Percentiles rank a stretch among this genome's conserved stretches.
phyloP scores from a whole-genome alignment of 78 protist species.

The Dictyostelium brefeldianum region DNA sequence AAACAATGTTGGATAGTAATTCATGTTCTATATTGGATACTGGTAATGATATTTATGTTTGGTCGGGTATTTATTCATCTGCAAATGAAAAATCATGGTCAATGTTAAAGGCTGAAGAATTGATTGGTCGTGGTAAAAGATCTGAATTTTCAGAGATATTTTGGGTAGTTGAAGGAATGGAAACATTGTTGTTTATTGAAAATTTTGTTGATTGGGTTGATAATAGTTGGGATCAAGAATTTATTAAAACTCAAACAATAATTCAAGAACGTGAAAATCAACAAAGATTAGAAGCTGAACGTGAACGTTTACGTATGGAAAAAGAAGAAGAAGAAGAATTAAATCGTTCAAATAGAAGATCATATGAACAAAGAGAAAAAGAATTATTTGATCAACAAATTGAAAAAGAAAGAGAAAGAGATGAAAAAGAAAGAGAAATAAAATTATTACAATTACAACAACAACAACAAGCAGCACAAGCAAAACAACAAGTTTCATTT shows the following conservation, averaged over 20 bases:
- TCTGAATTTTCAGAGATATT: conserved; percentile 8
- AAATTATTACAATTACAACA: conserved; percentile 7
- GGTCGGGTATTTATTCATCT: conserved; percentile 71
- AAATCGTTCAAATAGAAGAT: conserved; percentile 18
- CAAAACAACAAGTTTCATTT: not conserved
- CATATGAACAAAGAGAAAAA: conserved; percentile 47
- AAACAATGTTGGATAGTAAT: conserved; percentile 58
- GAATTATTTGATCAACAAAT: not conserved
- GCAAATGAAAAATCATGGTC: conserved; percentile 82
- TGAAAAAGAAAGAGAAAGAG: no score
- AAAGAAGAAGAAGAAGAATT: conserved; percentile 69
- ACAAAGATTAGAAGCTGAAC: conserved; percentile 56
- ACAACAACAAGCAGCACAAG: not conserved
- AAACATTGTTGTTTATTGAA: conserved; percentile 58
- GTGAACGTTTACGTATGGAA: conserved; percentile 49
- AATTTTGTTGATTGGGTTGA: conserved; percentile 83
- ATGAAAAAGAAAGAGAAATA: not conserved
- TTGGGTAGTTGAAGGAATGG: conserved; percentile 74
- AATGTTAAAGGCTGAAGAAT: conserved; percentile 85
- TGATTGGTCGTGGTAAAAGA: conserved; percentile 27
- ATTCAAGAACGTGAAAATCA: conserved; percentile 19
- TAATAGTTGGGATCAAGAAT: conserved; percentile 73
- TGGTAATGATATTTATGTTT: conserved; percentile 73
- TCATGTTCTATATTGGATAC: conserved; percentile 67
- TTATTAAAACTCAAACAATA: not conserved